Evolutionary conservation across 129 eudicot species (phyloP).

Genomic region (Solidago caesia): DNA sequence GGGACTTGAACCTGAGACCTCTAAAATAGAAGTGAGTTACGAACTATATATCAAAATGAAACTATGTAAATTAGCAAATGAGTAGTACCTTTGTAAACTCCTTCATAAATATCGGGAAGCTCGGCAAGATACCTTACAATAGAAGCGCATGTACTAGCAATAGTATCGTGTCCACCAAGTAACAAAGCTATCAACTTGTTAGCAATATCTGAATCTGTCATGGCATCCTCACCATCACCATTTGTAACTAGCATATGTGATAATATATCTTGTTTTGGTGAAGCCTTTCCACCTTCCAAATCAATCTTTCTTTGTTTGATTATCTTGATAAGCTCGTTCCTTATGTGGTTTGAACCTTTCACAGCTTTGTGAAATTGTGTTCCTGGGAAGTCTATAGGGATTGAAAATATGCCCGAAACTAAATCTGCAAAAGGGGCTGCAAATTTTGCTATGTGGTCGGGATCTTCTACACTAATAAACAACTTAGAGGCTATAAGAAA

Average conservation of each 20-base stretch:
- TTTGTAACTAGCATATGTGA: constrained; percentile 33
- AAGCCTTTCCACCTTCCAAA: constrained; percentile 25
- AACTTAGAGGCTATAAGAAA: constrained; percentile 31
- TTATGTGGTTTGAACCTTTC: constrained; percentile 28
- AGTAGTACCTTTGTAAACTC: constrained; percentile 32
- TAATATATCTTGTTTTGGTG: constrained; percentile 33
- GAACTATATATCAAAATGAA: too few species aligned
- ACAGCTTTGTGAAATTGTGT: constrained; percentile 34
- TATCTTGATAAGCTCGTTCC: constrained; percentile 27
- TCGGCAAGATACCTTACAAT: constrained; percentile 40
- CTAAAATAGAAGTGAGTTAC: too few species aligned
- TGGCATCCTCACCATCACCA: constrained; percentile 25
- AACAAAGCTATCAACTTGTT: constrained; percentile 32
- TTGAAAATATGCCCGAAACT: constrained; percentile 32
- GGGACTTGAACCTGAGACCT: too few species aligned
- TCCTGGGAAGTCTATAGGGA: constrained; percentile 37
- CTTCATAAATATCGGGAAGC: constrained; percentile 34
- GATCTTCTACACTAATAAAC: constrained; percentile 35
- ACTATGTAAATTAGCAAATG: not conserved
- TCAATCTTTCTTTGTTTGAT: constrained; percentile 26
- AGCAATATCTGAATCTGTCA: constrained; percentile 35
- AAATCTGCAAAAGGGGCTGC: constrained; percentile 22
- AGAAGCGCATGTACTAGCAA: constrained; percentile 33
- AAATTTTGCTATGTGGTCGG: constrained; percentile 29
- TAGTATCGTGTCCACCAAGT: constrained; percentile 37